Base-by-base conservation (phyloP, 768 basidiomycete species). In the Tulasnella sp. region DNA sequence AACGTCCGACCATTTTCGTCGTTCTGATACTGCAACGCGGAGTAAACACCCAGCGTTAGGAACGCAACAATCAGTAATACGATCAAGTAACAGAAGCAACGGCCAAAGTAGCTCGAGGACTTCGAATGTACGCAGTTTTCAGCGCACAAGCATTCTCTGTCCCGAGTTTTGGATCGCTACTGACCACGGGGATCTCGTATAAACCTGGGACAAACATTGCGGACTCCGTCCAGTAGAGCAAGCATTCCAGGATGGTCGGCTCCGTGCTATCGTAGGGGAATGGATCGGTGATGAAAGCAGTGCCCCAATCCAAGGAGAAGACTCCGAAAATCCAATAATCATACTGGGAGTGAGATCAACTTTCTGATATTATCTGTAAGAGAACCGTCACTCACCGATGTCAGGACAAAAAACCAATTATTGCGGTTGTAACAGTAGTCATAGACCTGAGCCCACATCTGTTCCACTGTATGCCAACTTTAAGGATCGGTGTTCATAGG, bases 401-500 rank as follows among this genome's bases (percentile, higher is more conserved):
- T 31, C 23, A 31, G 19, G 1, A 48, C 19, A 9, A 48, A 48
- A 31, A 46, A 48, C 6, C 15, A 48, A 17, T 29, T 48, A 11
- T 32, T 32, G 29, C 34, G 27, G 23, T 5, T 31, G n/a, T 29
- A 25, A 17, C 46, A 48, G 25, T 23, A 48, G 17, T 48, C 27
- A 32, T 48, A 48, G 14, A 46, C 19, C 32, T 46, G 45, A 46
- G 45, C 45, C 45, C 45, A 46, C 19, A 46, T 46, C 9, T 46
- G 27, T 23, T 46, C 25, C 3, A 27, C 45, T 46, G 21, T n/a
- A 21, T 17, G 27, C 4, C 2, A 9, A 2, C 41, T 7, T 17
- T 43, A 7, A 2, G 6, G 7, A n/a, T 19, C 27, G 7, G 27
- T 19, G 8, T 25, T n/a, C 41, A 43, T 25, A 8, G 41, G 8